Evolutionary conservation across 352 stramenopile species (phyloP), one percentile per base, ranked within the genome.

Genomic region (Phytopythium delawarense): DNA sequence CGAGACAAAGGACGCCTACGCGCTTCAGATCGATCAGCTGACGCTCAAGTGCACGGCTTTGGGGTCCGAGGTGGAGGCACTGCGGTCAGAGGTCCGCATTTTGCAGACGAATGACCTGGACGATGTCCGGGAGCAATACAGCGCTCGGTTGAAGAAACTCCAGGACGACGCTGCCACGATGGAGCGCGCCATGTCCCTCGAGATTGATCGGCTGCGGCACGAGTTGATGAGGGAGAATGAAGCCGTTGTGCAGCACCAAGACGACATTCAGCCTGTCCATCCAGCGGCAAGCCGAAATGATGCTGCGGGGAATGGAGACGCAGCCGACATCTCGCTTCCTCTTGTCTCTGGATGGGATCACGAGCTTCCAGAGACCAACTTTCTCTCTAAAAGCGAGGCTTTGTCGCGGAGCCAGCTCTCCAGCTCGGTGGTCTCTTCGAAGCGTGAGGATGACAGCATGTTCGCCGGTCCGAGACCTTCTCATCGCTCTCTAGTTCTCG

Each of bases 61-160:
- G 0, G 64, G 84, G 50, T 76, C 75, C 2, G 77, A 88, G 49
- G 66, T 79, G 15, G 81, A 93, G 37, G 64, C 81, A 1, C 67
- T 93, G 35, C 70, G 62, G 35, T 83, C 78, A 11, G 80, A 93
- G 64, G 76, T 91, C n/a, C 71, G 77, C 12, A 60, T 90, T 13
- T 45, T 93, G 46, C 81, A 91, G 65, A 79, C 78, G 7, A 78
- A 81, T 5, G 81, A 93, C 49, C 66, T 88, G 13, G 75, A 74
- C 20, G 69, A 70, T 32, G 70, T 91, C 52, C 74, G 75, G 16
- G 48, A 48, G 23, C 63, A 81, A 21, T 91, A 87, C 37, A 58
- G 65, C 25, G 44, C 62, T 9, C 76, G 68, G 49, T 78, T 93
- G 35, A 57, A 84, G 12, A 75, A 71, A 49, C 64, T 91, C 4